phyloP scores from a whole-genome alignment of 495 filamentous ascomycete species.

The Tuber borchii region DNA sequence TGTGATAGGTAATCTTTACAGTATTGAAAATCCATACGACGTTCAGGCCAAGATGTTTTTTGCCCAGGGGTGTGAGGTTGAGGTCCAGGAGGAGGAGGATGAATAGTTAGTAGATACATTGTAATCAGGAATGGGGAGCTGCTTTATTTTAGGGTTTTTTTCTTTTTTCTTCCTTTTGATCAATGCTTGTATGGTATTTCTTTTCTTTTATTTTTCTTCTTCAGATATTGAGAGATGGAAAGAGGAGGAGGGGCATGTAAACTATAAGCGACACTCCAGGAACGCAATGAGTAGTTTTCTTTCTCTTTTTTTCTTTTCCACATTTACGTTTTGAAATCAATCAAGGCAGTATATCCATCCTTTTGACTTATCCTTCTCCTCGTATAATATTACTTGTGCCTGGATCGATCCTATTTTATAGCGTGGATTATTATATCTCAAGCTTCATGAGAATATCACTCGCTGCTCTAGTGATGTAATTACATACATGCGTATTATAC shows the following conservation, averaged over 20 bases:
- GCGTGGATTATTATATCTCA: no score
- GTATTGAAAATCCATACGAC: constrained; percentile 65
- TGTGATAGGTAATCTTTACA: constrained; percentile 70
- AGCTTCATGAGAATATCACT: no score
- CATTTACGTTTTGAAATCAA: no score
- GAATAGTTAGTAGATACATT: background rate
- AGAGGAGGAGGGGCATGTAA: background rate
- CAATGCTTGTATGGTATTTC: background rate
- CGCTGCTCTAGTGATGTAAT: no score
- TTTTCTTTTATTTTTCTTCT: background rate
- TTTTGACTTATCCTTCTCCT: no score
- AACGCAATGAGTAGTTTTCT: background rate
- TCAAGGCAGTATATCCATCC: no score
- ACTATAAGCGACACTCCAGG: background rate
- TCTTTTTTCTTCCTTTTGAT: background rate
- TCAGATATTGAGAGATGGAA: background rate
- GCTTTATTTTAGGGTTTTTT: background rate
- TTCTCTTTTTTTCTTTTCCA: background rate
- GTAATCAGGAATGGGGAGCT: background rate
- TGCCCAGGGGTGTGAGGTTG: constrained; percentile 63
- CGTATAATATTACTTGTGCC: no score
- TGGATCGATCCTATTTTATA: no score
- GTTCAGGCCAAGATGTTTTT: constrained; percentile 72
- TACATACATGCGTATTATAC: no score
- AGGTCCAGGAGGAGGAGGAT: constrained; percentile 10